Percentiles rank a stretch among this genome's conserved stretches.
These are phyloP conservation scores for Paulownia fortunei DNA, from an alignment of 257 asterid species.

Conservation along the genomic window DNA sequence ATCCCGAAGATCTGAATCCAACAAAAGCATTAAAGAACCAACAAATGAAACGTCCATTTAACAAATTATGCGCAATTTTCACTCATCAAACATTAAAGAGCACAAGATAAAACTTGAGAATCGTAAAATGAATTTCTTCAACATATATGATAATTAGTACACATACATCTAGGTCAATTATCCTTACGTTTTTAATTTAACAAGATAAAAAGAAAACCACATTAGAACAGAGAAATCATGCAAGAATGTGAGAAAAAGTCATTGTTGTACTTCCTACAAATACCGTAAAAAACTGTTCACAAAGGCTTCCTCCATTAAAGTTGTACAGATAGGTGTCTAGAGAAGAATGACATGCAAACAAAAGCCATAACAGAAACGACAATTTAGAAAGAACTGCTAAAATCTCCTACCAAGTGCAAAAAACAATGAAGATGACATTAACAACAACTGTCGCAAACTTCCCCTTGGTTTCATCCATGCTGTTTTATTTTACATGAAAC, in stretches of 20 bases:
- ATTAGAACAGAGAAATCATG: background rate
- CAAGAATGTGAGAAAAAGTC: background rate
- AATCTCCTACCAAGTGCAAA: slow-evolving; percentile 2
- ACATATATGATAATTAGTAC: background rate
- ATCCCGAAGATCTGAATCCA: slow-evolving; percentile 91
- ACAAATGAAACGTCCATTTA: slow-evolving; percentile 15
- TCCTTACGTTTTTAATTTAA: background rate
- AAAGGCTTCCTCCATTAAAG: background rate
- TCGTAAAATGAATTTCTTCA: slow-evolving; percentile 2
- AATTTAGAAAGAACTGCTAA: slow-evolving; percentile 4
- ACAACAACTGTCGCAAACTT: background rate
- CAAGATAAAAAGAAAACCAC: background rate
- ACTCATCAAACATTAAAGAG: slow-evolving; percentile 7
- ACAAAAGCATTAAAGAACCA: slow-evolving; percentile 22
- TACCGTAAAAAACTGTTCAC: background rate
- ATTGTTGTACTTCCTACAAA: background rate
- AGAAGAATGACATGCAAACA: background rate
- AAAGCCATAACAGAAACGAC: background rate
- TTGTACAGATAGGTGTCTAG: background rate
- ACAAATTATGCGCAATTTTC: background rate
- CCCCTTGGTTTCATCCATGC: background rate
- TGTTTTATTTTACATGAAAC: background rate
- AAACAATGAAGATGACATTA: background rate
- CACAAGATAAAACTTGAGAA: background rate
- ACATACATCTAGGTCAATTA: background rate